A percentile compares a stretch with the other conserved stretches of the same genome.
Evolutionary conservation across 2,329 filamentous ascomycete genomes (phyloP).

Genomic region (Colletotrichum viniferum): DNA sequence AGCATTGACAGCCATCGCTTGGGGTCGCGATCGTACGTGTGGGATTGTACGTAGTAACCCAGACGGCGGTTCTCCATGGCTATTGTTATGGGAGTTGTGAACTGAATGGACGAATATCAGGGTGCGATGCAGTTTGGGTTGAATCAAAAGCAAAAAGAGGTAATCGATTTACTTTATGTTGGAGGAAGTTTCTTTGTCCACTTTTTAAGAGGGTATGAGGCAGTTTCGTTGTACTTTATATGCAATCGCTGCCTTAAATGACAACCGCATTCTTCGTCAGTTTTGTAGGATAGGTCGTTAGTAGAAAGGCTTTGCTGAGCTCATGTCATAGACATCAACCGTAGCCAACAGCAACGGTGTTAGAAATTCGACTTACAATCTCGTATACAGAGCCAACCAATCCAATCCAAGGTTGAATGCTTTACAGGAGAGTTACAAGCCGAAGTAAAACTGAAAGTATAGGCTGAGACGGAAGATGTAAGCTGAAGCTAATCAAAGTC

Average conservation of each 20-base stretch:
- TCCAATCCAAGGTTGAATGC: not conserved
- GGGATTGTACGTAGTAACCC: not conserved
- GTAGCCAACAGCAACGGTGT: not conserved
- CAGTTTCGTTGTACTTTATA: not conserved
- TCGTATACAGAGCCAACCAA: not conserved
- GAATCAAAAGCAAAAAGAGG: not conserved
- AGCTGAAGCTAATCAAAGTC: not conserved
- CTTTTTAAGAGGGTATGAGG: not conserved
- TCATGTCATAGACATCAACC: not conserved
- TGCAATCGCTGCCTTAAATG: not conserved
- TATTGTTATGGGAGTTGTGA: not conserved
- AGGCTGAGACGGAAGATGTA: not conserved
- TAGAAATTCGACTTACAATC: not conserved
- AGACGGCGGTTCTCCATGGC: not conserved
- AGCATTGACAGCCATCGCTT: not conserved
- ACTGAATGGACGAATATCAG: not conserved
- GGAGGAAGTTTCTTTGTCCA: not conserved
- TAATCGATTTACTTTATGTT: not conserved
- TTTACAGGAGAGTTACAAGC: not conserved
- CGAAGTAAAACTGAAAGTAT: not conserved
- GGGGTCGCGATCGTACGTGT: not conserved
- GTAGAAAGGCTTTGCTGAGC: not conserved
- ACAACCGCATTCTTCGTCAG: not conserved
- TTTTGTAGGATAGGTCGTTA: rapidly evolving
- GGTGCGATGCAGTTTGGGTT: not conserved